Conservation (phyloP, 306 rosid genomes). For the Acacia acuminata region DNA sequence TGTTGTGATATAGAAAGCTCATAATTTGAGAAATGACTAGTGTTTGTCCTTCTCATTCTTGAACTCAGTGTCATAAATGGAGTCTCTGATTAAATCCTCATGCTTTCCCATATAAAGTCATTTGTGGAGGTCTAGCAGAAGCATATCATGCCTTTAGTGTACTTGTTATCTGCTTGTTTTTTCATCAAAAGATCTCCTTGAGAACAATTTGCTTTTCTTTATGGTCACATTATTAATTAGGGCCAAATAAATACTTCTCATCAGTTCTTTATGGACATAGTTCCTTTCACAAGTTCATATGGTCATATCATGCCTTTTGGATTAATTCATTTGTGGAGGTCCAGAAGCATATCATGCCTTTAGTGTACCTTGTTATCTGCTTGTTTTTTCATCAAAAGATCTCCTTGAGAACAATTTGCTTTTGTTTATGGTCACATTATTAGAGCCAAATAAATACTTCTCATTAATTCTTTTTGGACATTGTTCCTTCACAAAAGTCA, state of each 20-base stretch:
- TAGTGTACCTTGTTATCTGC: constrained; percentile 55
- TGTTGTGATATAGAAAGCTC: constrained; percentile 59
- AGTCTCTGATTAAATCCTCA: constrained; percentile 47
- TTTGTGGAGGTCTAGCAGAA: constrained; percentile 70
- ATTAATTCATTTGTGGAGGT: constrained; percentile 75
- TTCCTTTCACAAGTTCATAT: constrained; percentile 67
- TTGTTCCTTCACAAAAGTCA: constrained; percentile 57
- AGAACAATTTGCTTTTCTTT: constrained; percentile 34
- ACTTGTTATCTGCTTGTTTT: constrained; percentile 51
- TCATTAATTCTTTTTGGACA: constrained; percentile 45
- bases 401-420: constrained; percentile 40
- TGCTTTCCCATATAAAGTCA: constrained; percentile 39
- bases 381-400: constrained; percentile 44
- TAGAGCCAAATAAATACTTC: constrained; percentile 45
- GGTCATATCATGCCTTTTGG: no score
- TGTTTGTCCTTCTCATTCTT: constrained; percentile 55
- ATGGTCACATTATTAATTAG: constrained; percentile 38
- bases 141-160: constrained; percentile 52
- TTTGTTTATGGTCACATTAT: constrained; percentile 29
- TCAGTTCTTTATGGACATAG: constrained; percentile 45
- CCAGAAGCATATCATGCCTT: constrained; percentile 48
- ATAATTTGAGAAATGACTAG: constrained; percentile 84
- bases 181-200: constrained; percentile 48
- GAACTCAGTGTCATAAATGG: constrained; percentile 44
- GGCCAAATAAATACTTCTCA: constrained; percentile 47